Percentiles rank a stretch among this genome's conserved stretches.
These are phyloP conservation scores for Phytophthora sansomeana DNA, from an alignment of 352 stramenopile genomes.

Conservation along the genomic window DNA sequence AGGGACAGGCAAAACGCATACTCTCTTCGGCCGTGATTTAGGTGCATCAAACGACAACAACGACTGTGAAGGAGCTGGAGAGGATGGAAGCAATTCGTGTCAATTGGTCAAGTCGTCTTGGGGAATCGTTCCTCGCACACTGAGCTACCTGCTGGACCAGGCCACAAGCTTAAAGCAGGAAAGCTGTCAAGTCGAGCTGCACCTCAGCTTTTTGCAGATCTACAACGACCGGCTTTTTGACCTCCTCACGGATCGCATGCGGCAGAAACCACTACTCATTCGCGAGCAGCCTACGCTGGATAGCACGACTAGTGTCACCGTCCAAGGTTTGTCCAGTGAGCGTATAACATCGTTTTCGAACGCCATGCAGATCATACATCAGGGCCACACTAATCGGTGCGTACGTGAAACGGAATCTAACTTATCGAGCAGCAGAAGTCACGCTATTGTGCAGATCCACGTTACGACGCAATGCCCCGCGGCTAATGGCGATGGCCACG, in stretches of 20 bases:
- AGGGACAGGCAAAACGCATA: constrained; percentile 93
- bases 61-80: not conserved
- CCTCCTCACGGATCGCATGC: constrained; percentile 76
- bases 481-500: constrained; percentile 41
- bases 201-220: constrained; percentile 93
- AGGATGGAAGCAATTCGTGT: constrained; percentile 10
- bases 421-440: constrained; percentile 86
- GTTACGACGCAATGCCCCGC: constrained; percentile 52
- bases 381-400: constrained; percentile 63
- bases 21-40: constrained; percentile 82
- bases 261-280: constrained; percentile 75
- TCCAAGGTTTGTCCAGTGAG: constrained; percentile 71
- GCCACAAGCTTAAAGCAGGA: constrained; percentile 12
- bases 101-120: constrained; percentile 36
- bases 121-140: constrained; percentile 85
- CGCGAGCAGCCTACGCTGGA: constrained; percentile 68
- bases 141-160: constrained; percentile 71
- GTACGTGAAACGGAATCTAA: constrained; percentile 91
- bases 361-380: constrained; percentile 61
- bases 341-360: constrained; percentile 49
- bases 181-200: constrained; percentile 50
- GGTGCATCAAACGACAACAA: constrained; percentile 2
- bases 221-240: constrained; percentile 96
- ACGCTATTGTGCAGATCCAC: constrained; percentile 93
- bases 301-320: constrained; percentile 56